Evolutionary conservation across 768 basidiomycete species (phyloP).

Genomic region (Ramaria rubella): DNA sequence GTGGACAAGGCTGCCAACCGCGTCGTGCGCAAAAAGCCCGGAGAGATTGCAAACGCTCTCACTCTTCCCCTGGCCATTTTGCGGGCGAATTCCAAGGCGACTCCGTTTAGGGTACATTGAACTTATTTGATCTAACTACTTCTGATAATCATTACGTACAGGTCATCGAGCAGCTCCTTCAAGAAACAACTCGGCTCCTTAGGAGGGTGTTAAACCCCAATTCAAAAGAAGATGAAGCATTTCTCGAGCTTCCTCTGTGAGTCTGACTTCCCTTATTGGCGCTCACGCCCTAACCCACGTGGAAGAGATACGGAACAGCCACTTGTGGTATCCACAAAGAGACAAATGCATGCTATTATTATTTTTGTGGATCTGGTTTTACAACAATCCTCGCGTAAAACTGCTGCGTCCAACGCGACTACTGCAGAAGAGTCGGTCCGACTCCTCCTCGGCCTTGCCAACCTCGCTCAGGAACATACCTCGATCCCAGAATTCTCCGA

Average conservation of each 20-base stretch:
- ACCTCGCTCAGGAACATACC: background rate
- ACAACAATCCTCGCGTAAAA: constrained; percentile 25
- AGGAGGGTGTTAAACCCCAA: constrained; percentile 35
- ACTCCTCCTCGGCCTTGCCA: constrained; percentile 1
- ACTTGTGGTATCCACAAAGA: constrained; percentile 38
- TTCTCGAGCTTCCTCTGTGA: constrained; percentile 55
- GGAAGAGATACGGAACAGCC: constrained; percentile 56
- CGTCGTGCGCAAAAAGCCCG: constrained; percentile 52
- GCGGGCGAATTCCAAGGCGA: constrained; percentile 41
- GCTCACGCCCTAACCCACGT: background rate
- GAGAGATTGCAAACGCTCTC: constrained; percentile 54
- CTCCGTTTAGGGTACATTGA: constrained; percentile 38
- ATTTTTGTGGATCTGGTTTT: constrained; percentile 53
- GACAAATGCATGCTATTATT: constrained; percentile 63
- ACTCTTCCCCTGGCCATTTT: constrained; percentile 61
- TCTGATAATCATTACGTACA: constrained; percentile 21
- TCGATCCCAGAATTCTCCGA: background rate
- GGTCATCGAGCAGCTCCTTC: constrained; percentile 58
- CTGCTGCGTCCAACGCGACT: background rate
- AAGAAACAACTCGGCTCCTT: constrained; percentile 58
- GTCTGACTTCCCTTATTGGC: constrained; percentile 16
- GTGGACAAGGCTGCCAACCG: constrained; percentile 72
- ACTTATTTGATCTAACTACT: background rate
- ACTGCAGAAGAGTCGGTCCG: background rate
- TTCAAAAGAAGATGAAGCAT: constrained; percentile 29